Conservation (phyloP, 106 monocot genomes). For the Dendrobium catenatum region DNA sequence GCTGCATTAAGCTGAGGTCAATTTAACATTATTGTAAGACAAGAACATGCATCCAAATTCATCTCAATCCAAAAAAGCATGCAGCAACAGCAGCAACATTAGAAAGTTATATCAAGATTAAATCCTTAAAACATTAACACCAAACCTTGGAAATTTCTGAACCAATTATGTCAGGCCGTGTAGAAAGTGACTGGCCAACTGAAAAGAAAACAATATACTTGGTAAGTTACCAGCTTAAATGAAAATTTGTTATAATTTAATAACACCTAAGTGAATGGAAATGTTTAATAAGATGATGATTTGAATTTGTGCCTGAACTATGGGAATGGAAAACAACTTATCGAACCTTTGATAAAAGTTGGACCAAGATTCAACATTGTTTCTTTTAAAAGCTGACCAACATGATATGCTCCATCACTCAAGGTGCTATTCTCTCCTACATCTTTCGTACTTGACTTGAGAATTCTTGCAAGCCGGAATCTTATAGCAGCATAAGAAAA, state of each 20-base stretch:
- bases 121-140: slow-evolving; percentile 7
- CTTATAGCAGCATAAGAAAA: slow-evolving; percentile 56
- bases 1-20: not conserved
- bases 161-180: slow-evolving; percentile 92
- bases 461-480: slow-evolving; percentile 36
- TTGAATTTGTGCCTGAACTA: not conserved
- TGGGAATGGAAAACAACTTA: not conserved
- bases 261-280: not conserved
- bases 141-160: slow-evolving; percentile 74
- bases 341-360: slow-evolving; percentile 85
- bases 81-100: not conserved
- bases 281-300: not conserved
- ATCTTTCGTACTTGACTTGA: slow-evolving; percentile 21
- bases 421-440: slow-evolving; percentile 4
- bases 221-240: slow-evolving; percentile 6
- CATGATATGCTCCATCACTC: slow-evolving; percentile 33
- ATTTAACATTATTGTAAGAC: not conserved
- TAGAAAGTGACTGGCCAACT: slow-evolving; percentile 97
- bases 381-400: slow-evolving; percentile 73
- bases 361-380: slow-evolving; percentile 81
- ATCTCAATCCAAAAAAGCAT: not conserved
- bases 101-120: not conserved
- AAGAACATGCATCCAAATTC: not conserved
- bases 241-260: slow-evolving; percentile 4
- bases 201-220: slow-evolving; percentile 20